Conservation (phyloP, 768 basidiomycete species). For the Daedaleopsis sinensis region DNA sequence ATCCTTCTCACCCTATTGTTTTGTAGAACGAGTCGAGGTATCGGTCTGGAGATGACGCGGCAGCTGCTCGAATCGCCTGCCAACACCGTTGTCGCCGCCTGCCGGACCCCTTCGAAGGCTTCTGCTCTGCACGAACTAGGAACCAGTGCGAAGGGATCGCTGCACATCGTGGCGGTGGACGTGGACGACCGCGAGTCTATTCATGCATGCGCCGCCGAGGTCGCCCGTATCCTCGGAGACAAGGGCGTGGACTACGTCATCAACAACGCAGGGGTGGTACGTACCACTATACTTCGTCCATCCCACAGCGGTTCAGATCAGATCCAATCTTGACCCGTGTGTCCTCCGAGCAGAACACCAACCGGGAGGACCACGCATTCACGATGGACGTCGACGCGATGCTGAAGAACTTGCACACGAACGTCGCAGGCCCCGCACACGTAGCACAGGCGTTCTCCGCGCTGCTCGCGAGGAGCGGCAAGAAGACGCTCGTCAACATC, state of each 20-base stretch:
- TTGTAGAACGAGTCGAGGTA: slow-evolving; percentile 31
- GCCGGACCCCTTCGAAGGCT: slow-evolving; percentile 28
- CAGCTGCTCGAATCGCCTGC: slow-evolving; percentile 24
- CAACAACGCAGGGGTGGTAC: slow-evolving; percentile 41
- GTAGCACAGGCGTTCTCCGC: slow-evolving; percentile 36
- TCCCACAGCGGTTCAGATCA: background rate
- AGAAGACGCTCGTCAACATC: slow-evolving; percentile 38
- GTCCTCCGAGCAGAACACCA: background rate
- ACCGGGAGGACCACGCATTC: slow-evolving; percentile 32
- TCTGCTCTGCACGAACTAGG: slow-evolving; percentile 22
- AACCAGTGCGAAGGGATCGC: slow-evolving; percentile 23
- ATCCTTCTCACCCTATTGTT: background rate
- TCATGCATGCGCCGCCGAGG: slow-evolving; percentile 21
- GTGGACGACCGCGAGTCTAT: slow-evolving; percentile 30
- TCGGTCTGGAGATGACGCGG: slow-evolving; percentile 31
- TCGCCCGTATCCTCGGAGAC: slow-evolving; percentile 29
- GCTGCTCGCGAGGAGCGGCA: slow-evolving; percentile 32
- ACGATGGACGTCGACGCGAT: slow-evolving; percentile 27
- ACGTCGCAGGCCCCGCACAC: slow-evolving; percentile 40
- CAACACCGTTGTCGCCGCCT: slow-evolving; percentile 33
- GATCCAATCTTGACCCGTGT: too few relatives aligned
- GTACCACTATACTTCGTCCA: slow-evolving; percentile 10
- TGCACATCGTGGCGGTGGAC: slow-evolving; percentile 38
- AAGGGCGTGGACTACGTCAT: slow-evolving; percentile 40
- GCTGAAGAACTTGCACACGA: slow-evolving; percentile 29